Evolutionary conservation across 805 yeast genomes (phyloP), one percentile per base, ranked within the genome.

Genomic region (Ogataea allantospora): DNA sequence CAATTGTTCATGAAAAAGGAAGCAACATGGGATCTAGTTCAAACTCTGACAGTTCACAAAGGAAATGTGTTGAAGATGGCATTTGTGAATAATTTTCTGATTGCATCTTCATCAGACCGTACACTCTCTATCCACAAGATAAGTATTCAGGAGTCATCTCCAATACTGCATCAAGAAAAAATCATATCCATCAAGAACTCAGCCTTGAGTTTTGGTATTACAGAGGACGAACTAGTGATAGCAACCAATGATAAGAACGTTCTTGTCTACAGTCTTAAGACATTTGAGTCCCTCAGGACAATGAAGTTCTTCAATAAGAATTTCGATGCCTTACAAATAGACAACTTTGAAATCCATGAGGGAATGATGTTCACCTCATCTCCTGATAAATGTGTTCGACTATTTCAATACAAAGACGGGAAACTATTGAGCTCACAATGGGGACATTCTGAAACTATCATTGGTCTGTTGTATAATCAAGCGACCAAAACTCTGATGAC

Each of bases 91-190:
- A 46, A 51, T 4, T 51, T 58, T 36, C 50, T 80, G 3, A 68
- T 66, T 38, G 78, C 77, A 2, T 71, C 80, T 30, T 79, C 88
- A 0, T 67, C 80, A 1, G 88, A 82, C 55, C 60, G 87, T 43
- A 73, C 81, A 0, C 53, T 81, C 0, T 71, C 83, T 0, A 55
- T 80, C 5, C 84, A 80, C 55, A 63, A 57, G 30, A 50, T 71
- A 17, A 51, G 47, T 3, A 37, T 48, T 17, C 17, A 21, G 13
- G 56, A 21, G 1, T 41, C 40, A 11, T 18, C 38, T 22, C 34
- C 51, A 9, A 38, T 37, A 15, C 44, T 62, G 36, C 58, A 23
- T 31, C 69, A 65, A 30, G 74, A 73, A 19, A 76, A 74, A 48
- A 64, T 72, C 0, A 59, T 81, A 6, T 58, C 79, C 0, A 57